These are phyloP conservation scores for Trichosporon faecale DNA, from an alignment of 1,284 basidiomycete species.

Conservation along the genomic window DNA sequence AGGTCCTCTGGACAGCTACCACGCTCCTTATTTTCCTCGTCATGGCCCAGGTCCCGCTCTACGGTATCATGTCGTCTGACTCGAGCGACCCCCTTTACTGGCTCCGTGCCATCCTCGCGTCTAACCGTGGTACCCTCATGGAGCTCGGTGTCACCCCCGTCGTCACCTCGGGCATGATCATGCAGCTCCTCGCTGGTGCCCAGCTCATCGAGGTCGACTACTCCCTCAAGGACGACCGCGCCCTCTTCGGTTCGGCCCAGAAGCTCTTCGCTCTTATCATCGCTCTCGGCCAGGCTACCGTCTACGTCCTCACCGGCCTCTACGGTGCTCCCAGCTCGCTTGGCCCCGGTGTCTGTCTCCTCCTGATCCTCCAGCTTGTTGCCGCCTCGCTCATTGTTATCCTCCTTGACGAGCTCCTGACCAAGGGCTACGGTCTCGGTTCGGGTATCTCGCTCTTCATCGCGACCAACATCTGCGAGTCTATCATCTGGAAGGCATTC, in stretches of 20 bases:
- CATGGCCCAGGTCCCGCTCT: slow-evolving; percentile 93
- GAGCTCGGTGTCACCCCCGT: slow-evolving; percentile 98
- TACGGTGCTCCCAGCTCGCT: slow-evolving; percentile 92
- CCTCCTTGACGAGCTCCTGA: slow-evolving; percentile 95
- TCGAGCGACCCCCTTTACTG: slow-evolving; percentile 97
- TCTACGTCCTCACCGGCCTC: slow-evolving; percentile 94
- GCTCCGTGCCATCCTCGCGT: slow-evolving; percentile 98
- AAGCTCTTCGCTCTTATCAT: slow-evolving; percentile 98
- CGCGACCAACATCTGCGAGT: slow-evolving; percentile 99
- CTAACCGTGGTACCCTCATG: slow-evolving; percentile 98
- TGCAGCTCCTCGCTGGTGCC: slow-evolving; percentile 96
- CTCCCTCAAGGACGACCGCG: slow-evolving; percentile 92
- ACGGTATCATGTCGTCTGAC: slow-evolving; percentile 97
- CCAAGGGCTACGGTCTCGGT: slow-evolving; percentile 97
- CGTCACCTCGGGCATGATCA: slow-evolving; percentile 98
- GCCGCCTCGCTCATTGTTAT: slow-evolving; percentile 94
- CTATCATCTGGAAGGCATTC: slow-evolving; percentile 99
- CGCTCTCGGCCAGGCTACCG: slow-evolving; percentile 91
- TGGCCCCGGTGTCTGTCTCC: slow-evolving; percentile 90
- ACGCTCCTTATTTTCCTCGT: slow-evolving; percentile 97
- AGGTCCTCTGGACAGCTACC: slow-evolving; percentile 93
- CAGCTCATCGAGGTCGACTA: slow-evolving; percentile 98
- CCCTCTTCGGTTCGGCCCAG: slow-evolving; percentile 92
- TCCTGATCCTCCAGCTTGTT: slow-evolving; percentile 93
- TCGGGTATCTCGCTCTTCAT: slow-evolving; percentile 99